Conservation (phyloP, 1,284 basidiomycete genomes). For the Cutaneotrichosporon arboriforme region DNA sequence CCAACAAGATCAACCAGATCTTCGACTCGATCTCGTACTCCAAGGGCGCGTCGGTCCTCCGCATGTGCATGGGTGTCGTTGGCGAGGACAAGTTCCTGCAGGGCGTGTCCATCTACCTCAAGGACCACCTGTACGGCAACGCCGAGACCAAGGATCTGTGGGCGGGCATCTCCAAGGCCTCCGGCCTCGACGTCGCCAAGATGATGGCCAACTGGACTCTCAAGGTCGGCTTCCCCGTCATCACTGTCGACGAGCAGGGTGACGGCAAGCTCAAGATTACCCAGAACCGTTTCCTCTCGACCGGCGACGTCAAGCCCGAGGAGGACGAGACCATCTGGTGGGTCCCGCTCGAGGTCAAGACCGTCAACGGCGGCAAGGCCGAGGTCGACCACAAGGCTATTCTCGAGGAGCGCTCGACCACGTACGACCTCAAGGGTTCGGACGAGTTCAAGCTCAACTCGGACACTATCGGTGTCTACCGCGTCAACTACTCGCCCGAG, state of each 20-base stretch:
- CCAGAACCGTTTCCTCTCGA: constrained; percentile 90
- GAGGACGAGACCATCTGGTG: constrained; percentile 89
- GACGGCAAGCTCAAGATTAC: constrained; percentile 64
- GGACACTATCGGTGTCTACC: constrained; percentile 79
- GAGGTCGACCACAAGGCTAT: constrained; percentile 62
- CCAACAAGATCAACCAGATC: constrained; percentile 81
- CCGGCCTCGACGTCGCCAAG: constrained; percentile 67
- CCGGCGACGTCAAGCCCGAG: constrained; percentile 67
- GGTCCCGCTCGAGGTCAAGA: constrained; percentile 72
- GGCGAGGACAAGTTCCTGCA: constrained; percentile 83
- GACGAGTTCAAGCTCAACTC: constrained; percentile 82
- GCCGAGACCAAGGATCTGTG: constrained; percentile 83
- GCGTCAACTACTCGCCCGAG: constrained; percentile 80
- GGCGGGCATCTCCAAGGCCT: constrained; percentile 76
- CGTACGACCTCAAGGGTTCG: constrained; percentile 60
- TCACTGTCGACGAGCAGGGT: constrained; percentile 73
- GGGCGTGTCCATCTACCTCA: constrained; percentile 87
- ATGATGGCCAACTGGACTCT: constrained; percentile 92
- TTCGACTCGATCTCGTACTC: constrained; percentile 81
- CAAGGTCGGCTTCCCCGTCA: constrained; percentile 81
- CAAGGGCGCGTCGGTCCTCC: constrained; percentile 79
- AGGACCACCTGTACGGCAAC: constrained; percentile 76
- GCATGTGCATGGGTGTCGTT: constrained; percentile 85
- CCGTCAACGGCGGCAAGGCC: constrained; percentile 47
- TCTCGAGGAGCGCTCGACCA: constrained; percentile 65